Percentiles rank a stretch among this genome's conserved stretches.
Conservation (phyloP, 371 early-diverging fungal species). For the Nosema muscidifuracis region DNA sequence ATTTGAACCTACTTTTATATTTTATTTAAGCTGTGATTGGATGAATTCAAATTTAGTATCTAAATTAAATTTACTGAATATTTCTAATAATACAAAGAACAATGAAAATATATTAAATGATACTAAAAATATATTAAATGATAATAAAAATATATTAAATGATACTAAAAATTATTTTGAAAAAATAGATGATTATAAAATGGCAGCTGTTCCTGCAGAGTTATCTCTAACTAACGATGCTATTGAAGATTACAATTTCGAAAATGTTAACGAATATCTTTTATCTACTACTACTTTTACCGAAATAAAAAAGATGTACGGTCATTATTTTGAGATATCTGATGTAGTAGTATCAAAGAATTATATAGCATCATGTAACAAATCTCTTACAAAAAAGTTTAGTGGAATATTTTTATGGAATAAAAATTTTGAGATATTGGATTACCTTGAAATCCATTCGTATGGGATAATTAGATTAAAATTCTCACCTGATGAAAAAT, state of each 20-base stretch:
- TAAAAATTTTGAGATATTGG: slow-evolving; percentile 19
- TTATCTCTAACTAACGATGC: slow-evolving; percentile 50
- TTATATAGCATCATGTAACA: slow-evolving; percentile 46
- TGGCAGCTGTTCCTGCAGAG: slow-evolving; percentile 44
- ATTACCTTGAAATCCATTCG: slow-evolving; percentile 47
- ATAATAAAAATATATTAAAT: not conserved
- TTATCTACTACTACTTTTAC: slow-evolving; percentile 38
- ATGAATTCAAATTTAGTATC: not conserved
- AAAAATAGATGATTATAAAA: slow-evolving; percentile 12
- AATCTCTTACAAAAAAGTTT: slow-evolving; percentile 28
- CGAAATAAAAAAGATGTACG: slow-evolving; percentile 55
- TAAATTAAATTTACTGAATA: not conserved
- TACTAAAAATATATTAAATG: not conserved
- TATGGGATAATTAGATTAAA: slow-evolving; percentile 43
- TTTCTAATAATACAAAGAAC: not conserved
- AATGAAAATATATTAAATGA: not conserved
- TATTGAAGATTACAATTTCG: slow-evolving; percentile 12
- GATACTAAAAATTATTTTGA: slow-evolving; percentile 4
- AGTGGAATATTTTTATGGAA: slow-evolving; percentile 57
- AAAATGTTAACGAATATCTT: slow-evolving; percentile 31
- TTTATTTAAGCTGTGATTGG: slow-evolving; percentile 22
- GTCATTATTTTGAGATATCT: slow-evolving; percentile 52
- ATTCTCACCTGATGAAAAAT: slow-evolving; percentile 33
- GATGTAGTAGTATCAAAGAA: slow-evolving; percentile 35
- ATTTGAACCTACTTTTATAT: slow-evolving; percentile 40